These are phyloP conservation scores for Fusarium veterinarium DNA, from an alignment of 2,329 filamentous ascomycete genomes.

Conservation along the genomic window DNA sequence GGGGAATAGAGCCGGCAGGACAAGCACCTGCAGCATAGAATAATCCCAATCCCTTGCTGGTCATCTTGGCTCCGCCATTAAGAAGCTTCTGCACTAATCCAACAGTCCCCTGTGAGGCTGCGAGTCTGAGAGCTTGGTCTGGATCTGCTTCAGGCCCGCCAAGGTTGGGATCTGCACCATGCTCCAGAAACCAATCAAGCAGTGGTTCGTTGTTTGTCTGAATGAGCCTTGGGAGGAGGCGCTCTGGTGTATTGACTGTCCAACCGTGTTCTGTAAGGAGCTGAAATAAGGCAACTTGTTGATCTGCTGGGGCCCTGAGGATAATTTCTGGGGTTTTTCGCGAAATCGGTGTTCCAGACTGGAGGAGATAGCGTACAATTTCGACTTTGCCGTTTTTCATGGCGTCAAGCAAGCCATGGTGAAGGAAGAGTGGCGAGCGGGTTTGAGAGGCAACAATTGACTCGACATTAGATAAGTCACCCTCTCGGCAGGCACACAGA, in stretches of 20 bases:
- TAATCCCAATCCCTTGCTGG: constrained; percentile 25
- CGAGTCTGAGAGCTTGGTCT: constrained; percentile 16
- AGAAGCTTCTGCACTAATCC: constrained; percentile 29
- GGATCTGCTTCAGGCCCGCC: constrained; percentile 21
- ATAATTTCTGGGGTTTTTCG: constrained; percentile 1
- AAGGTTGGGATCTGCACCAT: constrained; percentile 35
- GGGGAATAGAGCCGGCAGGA: not conserved
- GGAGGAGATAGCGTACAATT: constrained; percentile 8
- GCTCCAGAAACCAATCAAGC: constrained; percentile 34
- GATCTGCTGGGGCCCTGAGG: constrained; percentile 13
- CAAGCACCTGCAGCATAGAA: constrained; percentile 26
- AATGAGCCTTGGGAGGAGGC: constrained; percentile 18
- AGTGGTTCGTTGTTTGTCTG: not conserved
- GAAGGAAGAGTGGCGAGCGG: constrained; percentile 5
- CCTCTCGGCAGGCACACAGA: constrained; percentile 18
- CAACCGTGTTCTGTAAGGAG: constrained; percentile 22
- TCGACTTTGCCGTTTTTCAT: constrained; percentile 27
- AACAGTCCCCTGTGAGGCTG: constrained; percentile 16
- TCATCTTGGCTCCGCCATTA: constrained; percentile 20
- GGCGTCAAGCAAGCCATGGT: not conserved
- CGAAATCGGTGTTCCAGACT: constrained; percentile 24
- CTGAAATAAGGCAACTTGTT: constrained; percentile 19
- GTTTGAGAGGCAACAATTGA: not conserved
- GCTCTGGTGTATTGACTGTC: constrained; percentile 20
- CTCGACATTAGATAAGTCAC: constrained; percentile 1